Conservation (phyloP, 2,329 filamentous ascomycete genomes). For the Clonostachys rosea region DNA sequence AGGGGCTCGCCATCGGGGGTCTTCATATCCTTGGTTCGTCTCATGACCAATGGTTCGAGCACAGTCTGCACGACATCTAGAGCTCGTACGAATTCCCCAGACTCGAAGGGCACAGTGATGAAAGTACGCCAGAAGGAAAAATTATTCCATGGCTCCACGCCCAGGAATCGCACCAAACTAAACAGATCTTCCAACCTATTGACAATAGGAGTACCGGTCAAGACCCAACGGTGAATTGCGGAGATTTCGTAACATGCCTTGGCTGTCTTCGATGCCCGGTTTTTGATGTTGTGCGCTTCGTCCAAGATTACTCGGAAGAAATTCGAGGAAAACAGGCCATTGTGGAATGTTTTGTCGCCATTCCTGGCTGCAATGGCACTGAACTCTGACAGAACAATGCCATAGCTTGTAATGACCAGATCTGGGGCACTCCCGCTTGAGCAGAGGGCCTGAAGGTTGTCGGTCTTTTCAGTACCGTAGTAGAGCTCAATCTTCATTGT, state of each 20-base stretch:
- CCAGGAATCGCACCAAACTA: conserved; percentile 84
- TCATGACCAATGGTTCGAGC: conserved; percentile 88
- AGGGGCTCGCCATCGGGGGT: conserved; percentile 74
- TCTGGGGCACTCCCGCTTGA: conserved; percentile 79
- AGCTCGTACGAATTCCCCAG: conserved; percentile 87
- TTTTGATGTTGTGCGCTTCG: conserved; percentile 92
- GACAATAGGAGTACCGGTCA: conserved; percentile 95
- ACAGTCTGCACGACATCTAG: conserved; percentile 97
- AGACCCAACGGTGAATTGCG: conserved; percentile 82
- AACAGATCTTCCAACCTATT: conserved; percentile 94
- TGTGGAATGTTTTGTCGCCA: conserved; percentile 60
- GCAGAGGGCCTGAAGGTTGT: conserved; percentile 76
- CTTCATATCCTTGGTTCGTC: conserved; percentile 97
- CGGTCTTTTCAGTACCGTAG: conserved; percentile 81
- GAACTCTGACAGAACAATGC: conserved; percentile 86
- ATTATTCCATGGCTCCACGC: conserved; percentile 96
- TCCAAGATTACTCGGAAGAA: conserved; percentile 96
- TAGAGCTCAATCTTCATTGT: conserved; percentile 84
- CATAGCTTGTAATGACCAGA: conserved; percentile 92
- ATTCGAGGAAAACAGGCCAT: conserved; percentile 82
- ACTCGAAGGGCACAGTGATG: conserved; percentile 95
- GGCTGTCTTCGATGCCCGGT: conserved; percentile 84
- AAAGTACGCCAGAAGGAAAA: conserved; percentile 99
- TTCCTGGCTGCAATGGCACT: conserved; percentile 60
- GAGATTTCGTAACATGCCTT: conserved; percentile 89